A percentile compares a stretch with the other conserved stretches of the same genome.
Evolutionary conservation across 768 basidiomycete species (phyloP).

Genomic region (Pleurotus pulmonarius): DNA sequence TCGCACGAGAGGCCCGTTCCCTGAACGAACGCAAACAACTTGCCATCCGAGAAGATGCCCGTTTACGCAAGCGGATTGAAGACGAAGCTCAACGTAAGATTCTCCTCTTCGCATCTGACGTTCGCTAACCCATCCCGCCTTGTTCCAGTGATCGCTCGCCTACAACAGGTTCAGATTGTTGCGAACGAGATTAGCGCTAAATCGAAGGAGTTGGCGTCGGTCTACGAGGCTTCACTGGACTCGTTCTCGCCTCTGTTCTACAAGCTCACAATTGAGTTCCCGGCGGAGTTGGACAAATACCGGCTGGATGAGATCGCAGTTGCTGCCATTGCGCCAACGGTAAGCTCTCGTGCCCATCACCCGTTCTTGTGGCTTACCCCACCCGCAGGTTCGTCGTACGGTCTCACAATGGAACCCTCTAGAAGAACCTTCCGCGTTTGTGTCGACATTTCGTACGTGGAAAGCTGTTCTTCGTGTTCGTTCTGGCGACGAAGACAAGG

Average conservation of each 20-base stretch:
- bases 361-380: too few species aligned
- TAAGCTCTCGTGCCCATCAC: conserved; percentile 23
- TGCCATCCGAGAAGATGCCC: conserved; percentile 63
- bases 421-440: conserved; percentile 62
- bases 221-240: conserved; percentile 71
- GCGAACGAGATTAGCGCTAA: conserved; percentile 66
- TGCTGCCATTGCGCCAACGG: conserved; percentile 81
- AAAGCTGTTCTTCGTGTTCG: conserved; percentile 62
- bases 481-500: conserved; percentile 30
- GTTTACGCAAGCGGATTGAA: conserved; percentile 64
- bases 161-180: conserved; percentile 75
- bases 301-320: conserved; percentile 89
- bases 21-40: conserved; percentile 78
- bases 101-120: background rate
- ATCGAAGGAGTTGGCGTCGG: conserved; percentile 58
- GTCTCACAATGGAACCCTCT: conserved; percentile 83
- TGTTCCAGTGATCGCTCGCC: conserved; percentile 63
- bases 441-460: conserved; percentile 69
- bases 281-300: conserved; percentile 73
- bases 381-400: conserved; percentile 71
- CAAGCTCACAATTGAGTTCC: conserved; percentile 65
- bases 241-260: conserved; percentile 71
- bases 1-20: conserved; percentile 86
- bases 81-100: conserved; percentile 75
- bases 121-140: conserved; percentile 2